phyloP scores from a whole-genome alignment of 2,329 filamentous ascomycete species.

The Westerdykella ornata region DNA sequence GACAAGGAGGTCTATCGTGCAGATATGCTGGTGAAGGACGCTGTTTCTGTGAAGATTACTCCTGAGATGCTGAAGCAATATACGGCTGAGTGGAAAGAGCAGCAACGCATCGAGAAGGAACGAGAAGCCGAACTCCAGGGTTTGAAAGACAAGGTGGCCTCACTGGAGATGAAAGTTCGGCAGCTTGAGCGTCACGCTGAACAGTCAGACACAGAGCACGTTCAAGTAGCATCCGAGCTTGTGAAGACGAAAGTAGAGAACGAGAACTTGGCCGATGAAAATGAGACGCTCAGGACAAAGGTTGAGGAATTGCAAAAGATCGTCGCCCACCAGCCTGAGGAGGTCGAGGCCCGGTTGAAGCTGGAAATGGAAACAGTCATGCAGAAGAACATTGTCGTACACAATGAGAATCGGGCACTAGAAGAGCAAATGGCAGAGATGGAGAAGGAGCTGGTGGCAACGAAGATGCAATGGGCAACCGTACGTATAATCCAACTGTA shows the following conservation, averaged over 20 bases:
- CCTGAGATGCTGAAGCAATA: conserved; percentile 76
- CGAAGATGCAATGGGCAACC: conserved; percentile 93
- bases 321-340: conserved; percentile 81
- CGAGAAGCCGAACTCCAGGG: conserved; percentile 73
- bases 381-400: conserved; percentile 85
- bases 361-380: conserved; percentile 86
- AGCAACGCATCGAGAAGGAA: conserved; percentile 72
- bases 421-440: conserved; percentile 88
- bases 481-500: conserved; percentile 49
- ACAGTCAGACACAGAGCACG: conserved; percentile 82
- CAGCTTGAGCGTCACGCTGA: conserved; percentile 82
- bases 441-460: conserved; percentile 84
- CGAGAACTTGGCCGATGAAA: conserved; percentile 79
- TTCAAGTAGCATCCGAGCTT: conserved; percentile 81
- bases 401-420: conserved; percentile 81
- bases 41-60: conserved; percentile 79
- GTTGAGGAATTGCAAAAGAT: conserved; percentile 78
- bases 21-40: conserved; percentile 87
- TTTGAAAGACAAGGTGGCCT: conserved; percentile 51
- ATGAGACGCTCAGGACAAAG: conserved; percentile 79
- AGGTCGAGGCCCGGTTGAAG: conserved; percentile 76
- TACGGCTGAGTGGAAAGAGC: conserved; percentile 85
- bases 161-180: conserved; percentile 69
- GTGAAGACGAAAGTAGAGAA: conserved; percentile 92
- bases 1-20: conserved; percentile 96